phyloP scores from a whole-genome alignment of 2,329 filamentous ascomycete genomes.

The Incumbomyces delicatus region DNA sequence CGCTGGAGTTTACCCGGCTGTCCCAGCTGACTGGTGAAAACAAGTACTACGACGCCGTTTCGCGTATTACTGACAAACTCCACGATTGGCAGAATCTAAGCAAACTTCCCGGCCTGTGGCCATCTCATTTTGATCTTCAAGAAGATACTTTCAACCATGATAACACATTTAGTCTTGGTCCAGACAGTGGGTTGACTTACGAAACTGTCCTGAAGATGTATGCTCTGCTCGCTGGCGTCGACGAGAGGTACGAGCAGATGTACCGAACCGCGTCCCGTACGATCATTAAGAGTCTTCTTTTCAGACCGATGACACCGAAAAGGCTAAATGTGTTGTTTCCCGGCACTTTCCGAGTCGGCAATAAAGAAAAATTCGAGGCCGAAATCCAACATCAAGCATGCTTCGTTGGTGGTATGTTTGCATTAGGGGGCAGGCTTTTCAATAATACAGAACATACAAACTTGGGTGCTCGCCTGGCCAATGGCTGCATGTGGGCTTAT shows the following conservation, averaged over 20 bases:
- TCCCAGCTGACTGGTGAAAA: conserved; percentile 52
- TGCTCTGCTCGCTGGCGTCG: conserved; percentile 59
- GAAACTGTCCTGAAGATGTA: conserved; percentile 54
- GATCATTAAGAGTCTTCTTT: conserved; percentile 36
- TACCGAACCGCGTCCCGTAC: conserved; percentile 33
- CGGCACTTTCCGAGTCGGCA: conserved; percentile 39
- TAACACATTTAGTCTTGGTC: conserved; percentile 41
- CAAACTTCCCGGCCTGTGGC: conserved; percentile 54
- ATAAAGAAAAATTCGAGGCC: conserved; percentile 36
- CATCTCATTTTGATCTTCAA: conserved; percentile 21
- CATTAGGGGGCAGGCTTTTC: conserved; percentile 43
- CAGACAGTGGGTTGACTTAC: conserved; percentile 45
- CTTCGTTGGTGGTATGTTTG: conserved; percentile 49
- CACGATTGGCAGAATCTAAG: conserved; percentile 45
- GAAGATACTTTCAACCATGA: conserved; percentile 12
- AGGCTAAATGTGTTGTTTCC: conserved; percentile 38
- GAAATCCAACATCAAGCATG: conserved; percentile 44
- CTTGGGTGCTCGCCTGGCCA: conserved; percentile 41
- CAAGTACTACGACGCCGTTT: conserved; percentile 52
- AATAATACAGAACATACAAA: conserved; percentile 39
- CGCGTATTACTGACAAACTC: conserved; percentile 47
- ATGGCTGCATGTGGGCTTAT: conserved; percentile 50
- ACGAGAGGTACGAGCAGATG: conserved; percentile 52
- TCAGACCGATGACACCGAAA: conserved; percentile 38
- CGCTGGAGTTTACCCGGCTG: conserved; percentile 40